Conservation (phyloP, 192 early-diverging fungal species). For the Coemansia sp. region DNA sequence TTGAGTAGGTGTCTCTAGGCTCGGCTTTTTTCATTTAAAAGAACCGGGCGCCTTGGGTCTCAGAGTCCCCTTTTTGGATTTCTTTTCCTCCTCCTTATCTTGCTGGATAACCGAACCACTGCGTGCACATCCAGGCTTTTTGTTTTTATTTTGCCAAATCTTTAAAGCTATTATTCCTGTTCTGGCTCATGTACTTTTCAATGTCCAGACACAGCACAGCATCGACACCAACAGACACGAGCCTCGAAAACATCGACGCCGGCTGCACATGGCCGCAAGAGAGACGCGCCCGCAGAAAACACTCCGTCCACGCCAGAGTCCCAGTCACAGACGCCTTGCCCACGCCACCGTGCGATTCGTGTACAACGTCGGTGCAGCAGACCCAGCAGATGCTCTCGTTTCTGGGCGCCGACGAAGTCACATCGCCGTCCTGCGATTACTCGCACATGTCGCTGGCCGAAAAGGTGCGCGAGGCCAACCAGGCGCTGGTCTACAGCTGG, state of each 20-base stretch:
- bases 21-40: background rate
- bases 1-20: background rate
- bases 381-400: slow-evolving; percentile 9
- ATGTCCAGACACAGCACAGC: slow-evolving; percentile 9
- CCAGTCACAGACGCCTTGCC: slow-evolving; percentile 15
- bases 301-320: background rate
- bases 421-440: slow-evolving; percentile 22
- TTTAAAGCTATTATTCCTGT: background rate
- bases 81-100: background rate
- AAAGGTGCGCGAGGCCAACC: slow-evolving; percentile 43
- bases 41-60: background rate
- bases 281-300: slow-evolving; percentile 3
- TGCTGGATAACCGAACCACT: background rate
- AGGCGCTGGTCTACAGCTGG: slow-evolving; percentile 49
- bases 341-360: slow-evolving; percentile 34
- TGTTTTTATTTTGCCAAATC: background rate
- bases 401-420: slow-evolving; percentile 18
- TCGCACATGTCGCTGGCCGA: slow-evolving; percentile 33
- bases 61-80: background rate
- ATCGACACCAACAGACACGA: slow-evolving; percentile 14
- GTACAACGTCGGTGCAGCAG: slow-evolving; percentile 7
- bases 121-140: background rate
- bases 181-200: slow-evolving; percentile 13
- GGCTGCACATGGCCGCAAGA: slow-evolving; percentile 5
- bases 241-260: slow-evolving; percentile 11